These are phyloP conservation scores for Tetrahymena borealis DNA, from an alignment of 73 alveolate genomes.

Conservation along the genomic window DNA sequence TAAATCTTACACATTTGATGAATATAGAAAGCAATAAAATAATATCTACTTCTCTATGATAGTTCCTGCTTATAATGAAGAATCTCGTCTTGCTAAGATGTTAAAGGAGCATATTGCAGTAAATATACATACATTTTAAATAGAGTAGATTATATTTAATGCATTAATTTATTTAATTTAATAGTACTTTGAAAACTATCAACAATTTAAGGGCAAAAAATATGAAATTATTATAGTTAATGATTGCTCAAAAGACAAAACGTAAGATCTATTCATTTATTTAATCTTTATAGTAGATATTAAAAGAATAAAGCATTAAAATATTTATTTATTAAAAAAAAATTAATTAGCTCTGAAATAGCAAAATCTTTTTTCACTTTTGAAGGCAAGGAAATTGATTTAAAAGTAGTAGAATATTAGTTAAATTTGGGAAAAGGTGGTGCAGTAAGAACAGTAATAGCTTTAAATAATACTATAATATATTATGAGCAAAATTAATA, in stretches of 20 bases:
- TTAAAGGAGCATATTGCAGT: constrained; percentile 58
- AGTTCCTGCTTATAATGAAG: constrained; percentile 86
- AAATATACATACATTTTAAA: not conserved
- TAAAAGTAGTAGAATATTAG: constrained; percentile 52
- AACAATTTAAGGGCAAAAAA: constrained; percentile 1
- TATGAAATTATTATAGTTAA: constrained; percentile 78
- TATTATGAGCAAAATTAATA: too few species aligned
- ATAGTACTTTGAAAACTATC: constrained; percentile 25
- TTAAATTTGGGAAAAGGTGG: constrained; percentile 84
- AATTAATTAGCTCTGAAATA: constrained; percentile 16
- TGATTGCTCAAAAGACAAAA: constrained; percentile 85
- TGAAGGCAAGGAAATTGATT: not conserved
- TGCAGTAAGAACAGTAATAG: constrained; percentile 66
- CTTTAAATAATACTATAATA: too few species aligned
- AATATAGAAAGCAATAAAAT: constrained; percentile 9
- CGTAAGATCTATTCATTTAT: constrained; percentile 41
- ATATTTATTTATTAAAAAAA: not conserved
- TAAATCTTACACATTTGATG: constrained; percentile 1
- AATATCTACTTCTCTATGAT: constrained; percentile 54
- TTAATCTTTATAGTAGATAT: constrained; percentile 38
- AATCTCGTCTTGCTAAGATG: constrained; percentile 63
- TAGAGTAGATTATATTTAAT: constrained; percentile 6
- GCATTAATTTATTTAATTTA: not conserved
- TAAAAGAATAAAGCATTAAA: constrained; percentile 25
- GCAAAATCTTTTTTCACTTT: not conserved